Percentiles rank a stretch among this genome's conserved stretches.
These are phyloP conservation scores for Fusarium camptoceras DNA, from an alignment of 2,329 filamentous ascomycete species.

Conservation along the genomic window DNA sequence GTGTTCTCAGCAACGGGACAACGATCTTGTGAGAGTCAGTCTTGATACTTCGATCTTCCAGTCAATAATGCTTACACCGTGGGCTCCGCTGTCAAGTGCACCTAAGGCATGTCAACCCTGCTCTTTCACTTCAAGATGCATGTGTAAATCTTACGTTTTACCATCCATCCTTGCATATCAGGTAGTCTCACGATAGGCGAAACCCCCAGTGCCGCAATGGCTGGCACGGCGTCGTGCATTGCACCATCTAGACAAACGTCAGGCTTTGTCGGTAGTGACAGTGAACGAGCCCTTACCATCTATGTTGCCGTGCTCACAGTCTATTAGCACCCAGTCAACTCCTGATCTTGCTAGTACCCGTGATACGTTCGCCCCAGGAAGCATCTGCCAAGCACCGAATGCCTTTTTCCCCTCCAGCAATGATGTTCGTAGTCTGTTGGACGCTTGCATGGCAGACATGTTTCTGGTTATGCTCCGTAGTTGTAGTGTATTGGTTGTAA, in stretches of 20 bases:
- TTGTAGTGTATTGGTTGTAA: slow-evolving; percentile 20
- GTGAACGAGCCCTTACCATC: slow-evolving; percentile 52
- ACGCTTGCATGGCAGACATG: slow-evolving; percentile 54
- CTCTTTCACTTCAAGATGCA: not conserved
- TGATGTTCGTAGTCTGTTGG: slow-evolving; percentile 63
- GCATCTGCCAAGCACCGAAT: slow-evolving; percentile 72
- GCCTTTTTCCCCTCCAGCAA: slow-evolving; percentile 62
- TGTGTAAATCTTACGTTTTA: slow-evolving; percentile 53
- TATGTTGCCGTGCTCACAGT: slow-evolving; percentile 66
- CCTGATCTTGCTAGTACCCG: slow-evolving; percentile 70
- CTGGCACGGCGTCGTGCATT: slow-evolving; percentile 67
- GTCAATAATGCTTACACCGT: slow-evolving; percentile 55
- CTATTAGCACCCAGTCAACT: slow-evolving; percentile 74
- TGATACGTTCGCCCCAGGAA: slow-evolving; percentile 70
- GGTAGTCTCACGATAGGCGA: slow-evolving; percentile 64
- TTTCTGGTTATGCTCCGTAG: slow-evolving; percentile 17
- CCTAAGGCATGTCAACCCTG: slow-evolving; percentile 44
- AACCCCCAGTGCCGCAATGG: slow-evolving; percentile 60
- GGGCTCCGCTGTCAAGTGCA: slow-evolving; percentile 63
- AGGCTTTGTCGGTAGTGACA: not conserved
- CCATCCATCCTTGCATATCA: slow-evolving; percentile 60
- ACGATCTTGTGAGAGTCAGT: slow-evolving; percentile 53
- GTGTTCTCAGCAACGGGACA: slow-evolving; percentile 59
- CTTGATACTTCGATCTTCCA: not conserved
- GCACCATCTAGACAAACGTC: slow-evolving; percentile 53